Evolutionary conservation across 2,329 filamentous ascomycete genomes (phyloP).

Genomic region (Aureobasidium sp.): DNA sequence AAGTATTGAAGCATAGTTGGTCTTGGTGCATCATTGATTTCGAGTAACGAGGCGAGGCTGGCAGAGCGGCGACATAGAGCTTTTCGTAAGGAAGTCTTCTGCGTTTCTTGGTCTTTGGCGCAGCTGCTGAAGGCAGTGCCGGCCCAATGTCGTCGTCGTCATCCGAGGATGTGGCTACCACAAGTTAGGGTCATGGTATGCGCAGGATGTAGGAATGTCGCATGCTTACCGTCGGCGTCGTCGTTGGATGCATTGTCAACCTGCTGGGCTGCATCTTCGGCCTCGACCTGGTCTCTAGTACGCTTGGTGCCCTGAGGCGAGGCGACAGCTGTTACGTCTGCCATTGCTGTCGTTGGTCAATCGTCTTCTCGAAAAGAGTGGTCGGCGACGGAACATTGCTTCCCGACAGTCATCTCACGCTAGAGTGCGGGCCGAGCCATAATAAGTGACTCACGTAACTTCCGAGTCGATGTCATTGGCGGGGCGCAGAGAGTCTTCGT

Average conservation of each 20-base stretch:
- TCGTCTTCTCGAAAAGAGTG: background rate
- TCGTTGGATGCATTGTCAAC: slow-evolving; percentile 16
- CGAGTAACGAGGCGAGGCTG: slow-evolving; percentile 83
- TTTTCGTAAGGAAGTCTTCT: slow-evolving; percentile 94
- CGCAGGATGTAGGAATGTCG: slow-evolving; percentile 1
- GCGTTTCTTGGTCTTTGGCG: slow-evolving; percentile 86
- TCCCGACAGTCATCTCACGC: background rate
- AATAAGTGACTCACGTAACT: slow-evolving; percentile 9
- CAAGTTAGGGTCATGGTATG: background rate
- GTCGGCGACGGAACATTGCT: slow-evolving; percentile 9
- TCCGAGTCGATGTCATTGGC: slow-evolving; percentile 13
- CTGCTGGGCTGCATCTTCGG: slow-evolving; percentile 16
- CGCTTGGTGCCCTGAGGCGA: slow-evolving; percentile 25
- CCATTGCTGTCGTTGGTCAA: background rate
- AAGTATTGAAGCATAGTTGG: slow-evolving; percentile 86
- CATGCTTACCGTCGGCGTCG: slow-evolving; percentile 15
- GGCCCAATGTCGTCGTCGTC: slow-evolving; percentile 81
- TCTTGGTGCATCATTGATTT: slow-evolving; percentile 99
- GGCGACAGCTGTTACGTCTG: slow-evolving; percentile 10
- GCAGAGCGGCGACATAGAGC: slow-evolving; percentile 91
- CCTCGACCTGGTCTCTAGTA: slow-evolving; percentile 21
- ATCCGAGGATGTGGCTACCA: slow-evolving; percentile 66
- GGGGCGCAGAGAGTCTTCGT: slow-evolving; percentile 7
- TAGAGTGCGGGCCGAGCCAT: slow-evolving; percentile 6
- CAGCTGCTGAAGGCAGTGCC: slow-evolving; percentile 76